These are phyloP conservation scores for Spergularia bocconei DNA, from an alignment of 148 eudicot species.

Conservation along the genomic window DNA sequence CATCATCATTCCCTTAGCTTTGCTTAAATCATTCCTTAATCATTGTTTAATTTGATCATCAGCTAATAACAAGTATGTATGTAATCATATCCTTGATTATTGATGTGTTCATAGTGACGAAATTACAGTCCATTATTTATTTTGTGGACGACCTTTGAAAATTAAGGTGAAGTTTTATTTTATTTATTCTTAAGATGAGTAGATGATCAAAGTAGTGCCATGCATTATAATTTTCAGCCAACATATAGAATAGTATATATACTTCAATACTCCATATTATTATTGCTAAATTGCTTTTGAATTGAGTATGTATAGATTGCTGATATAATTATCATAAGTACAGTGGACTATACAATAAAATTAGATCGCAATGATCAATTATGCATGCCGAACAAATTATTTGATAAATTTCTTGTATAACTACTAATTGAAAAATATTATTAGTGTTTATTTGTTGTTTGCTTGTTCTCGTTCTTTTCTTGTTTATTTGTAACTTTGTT, in stretches of 20 bases:
- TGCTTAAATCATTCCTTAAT: constrained; percentile 11
- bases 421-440: too few relatives aligned
- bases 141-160: not conserved
- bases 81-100: constrained; percentile 4
- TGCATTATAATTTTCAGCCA: constrained; percentile 15
- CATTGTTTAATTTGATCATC: constrained; percentile 7
- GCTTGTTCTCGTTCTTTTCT: too few relatives aligned
- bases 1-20: constrained; percentile 9
- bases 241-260: not conserved
- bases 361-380: too few relatives aligned
- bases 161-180: not conserved
- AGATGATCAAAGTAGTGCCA: constrained; percentile 7
- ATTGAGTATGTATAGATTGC: not conserved
- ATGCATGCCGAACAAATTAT: too few relatives aligned
- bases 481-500: too few relatives aligned
- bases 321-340: not conserved
- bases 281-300: not conserved
- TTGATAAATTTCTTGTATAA: too few relatives aligned
- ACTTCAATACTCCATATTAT: not conserved
- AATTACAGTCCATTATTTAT: not conserved
- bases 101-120: not conserved
- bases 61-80: not conserved
- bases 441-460: too few relatives aligned
- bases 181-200: not conserved
- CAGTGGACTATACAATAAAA: too few relatives aligned